phyloP scores from a whole-genome alignment of 148 eudicot genomes.

The Cornus controversa region DNA sequence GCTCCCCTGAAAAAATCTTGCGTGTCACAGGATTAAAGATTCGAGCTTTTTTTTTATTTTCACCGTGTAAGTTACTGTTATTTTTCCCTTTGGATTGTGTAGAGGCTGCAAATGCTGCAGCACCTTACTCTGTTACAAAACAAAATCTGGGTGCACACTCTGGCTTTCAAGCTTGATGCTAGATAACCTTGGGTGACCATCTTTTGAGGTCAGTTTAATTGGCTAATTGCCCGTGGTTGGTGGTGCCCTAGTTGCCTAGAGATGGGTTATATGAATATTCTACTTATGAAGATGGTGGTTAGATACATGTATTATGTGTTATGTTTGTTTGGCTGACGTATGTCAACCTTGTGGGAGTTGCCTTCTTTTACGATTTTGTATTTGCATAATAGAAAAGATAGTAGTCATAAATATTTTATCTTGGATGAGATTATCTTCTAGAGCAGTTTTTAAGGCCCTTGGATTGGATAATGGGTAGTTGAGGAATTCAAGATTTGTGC shows the following conservation, averaged over 20 bases:
- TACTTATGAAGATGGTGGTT: too few relatives aligned
- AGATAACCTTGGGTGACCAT: neutral
- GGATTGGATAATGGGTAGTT: neutral
- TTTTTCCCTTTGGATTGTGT: neutral
- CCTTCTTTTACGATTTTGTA: neutral
- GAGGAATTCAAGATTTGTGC: neutral
- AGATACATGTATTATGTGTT: too few relatives aligned
- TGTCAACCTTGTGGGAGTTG: too few relatives aligned
- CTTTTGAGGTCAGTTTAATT: neutral
- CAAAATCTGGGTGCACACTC: neutral
- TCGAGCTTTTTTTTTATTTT: too few relatives aligned
- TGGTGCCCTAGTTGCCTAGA: neutral
- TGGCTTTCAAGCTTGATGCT: neutral
- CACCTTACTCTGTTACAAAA: neutral
- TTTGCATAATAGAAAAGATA: neutral
- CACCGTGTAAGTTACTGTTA: neutral
- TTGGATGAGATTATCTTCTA: neutral
- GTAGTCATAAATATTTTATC: too few relatives aligned
- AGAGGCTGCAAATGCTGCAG: neutral
- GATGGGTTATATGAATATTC: too few relatives aligned
- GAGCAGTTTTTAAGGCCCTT: neutral
- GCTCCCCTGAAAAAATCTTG: neutral
- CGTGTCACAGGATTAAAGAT: too few relatives aligned
- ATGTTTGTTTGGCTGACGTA: too few relatives aligned
- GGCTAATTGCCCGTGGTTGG: too few relatives aligned